Evolutionary conservation across 306 rosid species (phyloP), one percentile per base, ranked within the genome.

Genomic region (Crataegus laevigata): DNA sequence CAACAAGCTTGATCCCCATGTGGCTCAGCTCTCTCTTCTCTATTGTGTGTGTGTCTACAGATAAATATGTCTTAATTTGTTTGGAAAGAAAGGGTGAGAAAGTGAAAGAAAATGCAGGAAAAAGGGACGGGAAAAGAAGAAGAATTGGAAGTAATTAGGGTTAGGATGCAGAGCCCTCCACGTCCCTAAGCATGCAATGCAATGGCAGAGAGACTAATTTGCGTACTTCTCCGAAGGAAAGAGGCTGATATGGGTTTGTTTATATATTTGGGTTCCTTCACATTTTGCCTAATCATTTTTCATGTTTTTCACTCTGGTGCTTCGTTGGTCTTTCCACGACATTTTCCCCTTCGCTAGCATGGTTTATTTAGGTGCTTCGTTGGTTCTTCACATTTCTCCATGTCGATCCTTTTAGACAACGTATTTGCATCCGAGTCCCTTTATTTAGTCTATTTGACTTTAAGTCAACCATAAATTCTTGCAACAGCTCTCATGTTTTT

Each of bases 1-100:
- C 94, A 38, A 80, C 85, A 17, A 88, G 80, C 74, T 87, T 89
- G 36, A 69, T 69, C 50, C 86, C 87, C 91, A 85, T 89, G 8
- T 58, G 8, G n/a, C 24, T 52, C 58, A 29, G 5, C 24, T 52
- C 58, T 52, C 58, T 52, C 58, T 52, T 15, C 24, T 52, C 58
- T 8, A 9, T 5, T 0, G 10, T 43, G 18, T 19, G 24, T 8
- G 26, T 29, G n/a, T n/a, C n/a, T n/a, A n/a, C n/a, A n/a, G n/a
- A 2, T 29, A 29, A 2, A 29, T 29, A 29, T 29, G 0, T 29
- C 3, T 29, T 29, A 29, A 29, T 29, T 29, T 29, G 30, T 29
- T 29, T 18, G 7, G 21, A 14, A 52, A 52, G 58, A 51, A 19
- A 19, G 58, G 58, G 22, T 19, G 58, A 52, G 58, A 52, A 52